Conservation (phyloP, 2,329 filamentous ascomycete genomes). For the Diaporthe sp. region DNA sequence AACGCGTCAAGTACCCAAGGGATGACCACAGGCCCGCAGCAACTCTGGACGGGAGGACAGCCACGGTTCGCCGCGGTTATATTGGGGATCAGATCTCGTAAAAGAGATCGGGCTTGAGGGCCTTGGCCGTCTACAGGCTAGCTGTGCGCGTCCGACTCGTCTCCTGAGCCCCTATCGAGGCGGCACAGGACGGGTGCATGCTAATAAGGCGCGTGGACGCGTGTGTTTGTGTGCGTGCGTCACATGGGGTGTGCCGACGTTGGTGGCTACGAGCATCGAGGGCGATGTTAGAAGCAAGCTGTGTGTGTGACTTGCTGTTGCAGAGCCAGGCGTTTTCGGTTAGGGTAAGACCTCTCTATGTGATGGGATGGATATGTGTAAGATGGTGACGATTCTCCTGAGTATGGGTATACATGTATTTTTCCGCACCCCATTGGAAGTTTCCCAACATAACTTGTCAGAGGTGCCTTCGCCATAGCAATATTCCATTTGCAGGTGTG, state of each 20-base stretch:
- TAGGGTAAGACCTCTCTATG: conserved; percentile 1
- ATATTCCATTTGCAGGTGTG: neutral
- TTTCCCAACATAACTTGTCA: neutral
- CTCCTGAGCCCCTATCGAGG: neutral
- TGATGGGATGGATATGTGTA: conserved; percentile 17
- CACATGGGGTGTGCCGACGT: neutral
- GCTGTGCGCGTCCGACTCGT: neutral
- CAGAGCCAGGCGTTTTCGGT: conserved; percentile 29
- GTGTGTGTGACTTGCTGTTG: neutral
- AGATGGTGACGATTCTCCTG: conserved; percentile 20
- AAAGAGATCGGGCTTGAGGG: conserved; percentile 1
- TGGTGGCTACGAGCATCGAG: neutral
- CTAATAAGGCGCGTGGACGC: neutral
- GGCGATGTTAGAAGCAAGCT: neutral
- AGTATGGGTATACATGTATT: conserved; percentile 29
- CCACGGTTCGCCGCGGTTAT: neutral
- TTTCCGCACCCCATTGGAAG: neutral
- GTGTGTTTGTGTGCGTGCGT: neutral
- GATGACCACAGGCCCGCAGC: neutral
- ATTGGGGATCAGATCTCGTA: conserved; percentile 2
- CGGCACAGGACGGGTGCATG: neutral
- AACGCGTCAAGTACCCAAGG: conserved; percentile 11
- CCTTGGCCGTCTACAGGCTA: neutral
- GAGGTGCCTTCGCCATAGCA: neutral
- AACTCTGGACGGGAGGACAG: neutral